These are phyloP conservation scores for Madurella mycetomatis DNA, from an alignment of 2,329 filamentous ascomycete genomes.

Conservation along the genomic window DNA sequence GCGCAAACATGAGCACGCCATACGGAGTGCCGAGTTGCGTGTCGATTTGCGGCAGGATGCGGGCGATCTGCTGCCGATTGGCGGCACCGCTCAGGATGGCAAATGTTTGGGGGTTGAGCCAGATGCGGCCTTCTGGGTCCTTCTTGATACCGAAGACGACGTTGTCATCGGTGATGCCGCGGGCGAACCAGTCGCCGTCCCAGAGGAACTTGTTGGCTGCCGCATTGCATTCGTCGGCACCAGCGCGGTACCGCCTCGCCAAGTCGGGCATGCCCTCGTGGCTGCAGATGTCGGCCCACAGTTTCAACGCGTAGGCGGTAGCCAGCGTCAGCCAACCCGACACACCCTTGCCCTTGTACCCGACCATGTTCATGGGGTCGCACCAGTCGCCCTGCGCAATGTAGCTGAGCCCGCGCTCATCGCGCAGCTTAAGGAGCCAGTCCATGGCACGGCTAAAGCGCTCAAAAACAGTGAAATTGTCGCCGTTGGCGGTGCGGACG, in stretches of 20 bases:
- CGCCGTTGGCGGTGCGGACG: slow-evolving; percentile 40
- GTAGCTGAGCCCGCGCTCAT: slow-evolving; percentile 51
- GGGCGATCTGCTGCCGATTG: slow-evolving; percentile 36
- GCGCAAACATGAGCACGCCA: slow-evolving; percentile 53
- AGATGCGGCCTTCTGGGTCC: slow-evolving; percentile 52
- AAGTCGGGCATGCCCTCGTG: slow-evolving; percentile 37
- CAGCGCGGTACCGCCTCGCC: slow-evolving; percentile 41
- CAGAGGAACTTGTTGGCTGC: slow-evolving; percentile 50
- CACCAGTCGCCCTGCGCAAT: slow-evolving; percentile 59
- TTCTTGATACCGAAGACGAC: slow-evolving; percentile 48
- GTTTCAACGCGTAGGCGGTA: slow-evolving; percentile 47
- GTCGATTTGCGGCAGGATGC: slow-evolving; percentile 47
- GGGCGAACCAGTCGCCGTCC: slow-evolving; percentile 54
- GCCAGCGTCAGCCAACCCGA: slow-evolving; percentile 56
- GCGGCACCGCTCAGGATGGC: slow-evolving; percentile 52
- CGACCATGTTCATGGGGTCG: slow-evolving; percentile 60
- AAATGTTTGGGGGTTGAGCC: slow-evolving; percentile 55
- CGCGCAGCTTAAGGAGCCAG: slow-evolving; percentile 48
- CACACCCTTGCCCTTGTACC: slow-evolving; percentile 53
- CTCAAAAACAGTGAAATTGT: slow-evolving; percentile 48
- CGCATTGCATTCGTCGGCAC: slow-evolving; percentile 44
- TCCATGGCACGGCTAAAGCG: slow-evolving; percentile 54
- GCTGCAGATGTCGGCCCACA: slow-evolving; percentile 51
- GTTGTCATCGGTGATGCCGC: slow-evolving; percentile 54
- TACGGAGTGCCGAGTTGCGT: slow-evolving; percentile 49